These are phyloP conservation scores for Bruguiera hainesii DNA, from an alignment of 441 rosid species.

Conservation along the genomic window DNA sequence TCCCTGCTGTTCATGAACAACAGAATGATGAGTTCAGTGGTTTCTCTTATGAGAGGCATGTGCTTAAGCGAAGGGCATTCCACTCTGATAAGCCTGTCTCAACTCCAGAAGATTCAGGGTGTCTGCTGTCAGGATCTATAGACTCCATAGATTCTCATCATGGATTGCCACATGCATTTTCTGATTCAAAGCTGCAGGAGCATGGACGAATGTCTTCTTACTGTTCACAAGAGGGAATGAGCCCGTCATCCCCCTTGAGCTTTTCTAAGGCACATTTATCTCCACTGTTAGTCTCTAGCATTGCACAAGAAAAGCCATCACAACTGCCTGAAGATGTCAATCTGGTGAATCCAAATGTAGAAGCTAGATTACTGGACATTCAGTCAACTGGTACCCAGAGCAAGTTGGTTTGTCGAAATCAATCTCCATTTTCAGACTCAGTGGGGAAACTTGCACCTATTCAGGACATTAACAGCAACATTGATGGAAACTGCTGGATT, in stretches of 20 bases:
- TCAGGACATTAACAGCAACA: conserved; percentile 25
- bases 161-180: conserved; percentile 58
- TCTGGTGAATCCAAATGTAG: conserved; percentile 30
- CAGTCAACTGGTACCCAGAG: conserved; percentile 25
- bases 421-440: conserved; percentile 27
- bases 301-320: conserved; percentile 33
- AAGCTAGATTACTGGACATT: conserved; percentile 32
- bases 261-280: conserved; percentile 36
- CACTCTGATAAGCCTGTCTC: conserved; percentile 39
- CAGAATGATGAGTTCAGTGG: conserved; percentile 27
- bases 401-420: conserved; percentile 22
- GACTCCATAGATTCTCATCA: conserved; percentile 42
- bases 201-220: conserved; percentile 42
- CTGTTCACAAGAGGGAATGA: conserved; percentile 55
- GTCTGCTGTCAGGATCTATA: conserved; percentile 40
- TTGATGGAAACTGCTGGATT: conserved; percentile 17
- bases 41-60: conserved; percentile 30
- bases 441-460: conserved; percentile 22
- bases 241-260: conserved; percentile 47
- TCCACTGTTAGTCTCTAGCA: conserved; percentile 25
- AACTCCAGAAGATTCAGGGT: conserved; percentile 32
- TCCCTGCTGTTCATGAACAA: conserved; percentile 22
- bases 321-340: conserved; percentile 30
- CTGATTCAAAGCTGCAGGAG: conserved; percentile 62
- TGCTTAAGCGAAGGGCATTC: conserved; percentile 34